Percentiles rank a stretch among this genome's conserved stretches.
Evolutionary conservation across 305 asterid species (phyloP).

Genomic region (Solanum hybrid): DNA sequence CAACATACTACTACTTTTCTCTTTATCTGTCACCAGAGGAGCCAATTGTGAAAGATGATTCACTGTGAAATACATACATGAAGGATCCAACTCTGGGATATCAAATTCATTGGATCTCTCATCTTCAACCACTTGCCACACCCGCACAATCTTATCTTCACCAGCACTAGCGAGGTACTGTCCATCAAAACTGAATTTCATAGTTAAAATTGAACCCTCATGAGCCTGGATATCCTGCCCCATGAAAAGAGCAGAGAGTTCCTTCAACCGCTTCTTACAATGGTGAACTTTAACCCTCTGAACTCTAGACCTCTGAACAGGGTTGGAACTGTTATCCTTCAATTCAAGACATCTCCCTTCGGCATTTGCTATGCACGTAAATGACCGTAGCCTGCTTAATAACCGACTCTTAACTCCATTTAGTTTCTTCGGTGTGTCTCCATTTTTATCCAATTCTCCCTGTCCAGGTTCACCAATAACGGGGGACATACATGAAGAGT

Average conservation of each 20-base stretch:
- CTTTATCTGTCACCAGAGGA: constrained; percentile 52
- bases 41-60: constrained; percentile 64
- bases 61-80: constrained; percentile 69
- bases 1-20: constrained; percentile 25
- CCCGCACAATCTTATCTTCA: constrained; percentile 60
- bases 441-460: constrained; percentile 17
- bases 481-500: constrained; percentile 14
- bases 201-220: constrained; percentile 65
- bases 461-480: constrained; percentile 11
- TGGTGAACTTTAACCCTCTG: constrained; percentile 60
- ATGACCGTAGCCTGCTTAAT: constrained; percentile 45
- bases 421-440: constrained; percentile 14
- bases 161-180: constrained; percentile 86
- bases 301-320: constrained; percentile 20
- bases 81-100: constrained; percentile 65
- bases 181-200: constrained; percentile 89
- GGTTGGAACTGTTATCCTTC: constrained; percentile 12
- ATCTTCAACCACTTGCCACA: constrained; percentile 87
- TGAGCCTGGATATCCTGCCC: constrained; percentile 85
- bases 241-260: constrained; percentile 70
- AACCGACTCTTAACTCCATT: constrained; percentile 39
- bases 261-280: constrained; percentile 45
- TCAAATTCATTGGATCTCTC: constrained; percentile 56
- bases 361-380: constrained; percentile 35
- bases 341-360: constrained; percentile 20